These are phyloP conservation scores for Candida awuae DNA, from an alignment of 805 yeast species.

Conservation along the genomic window DNA sequence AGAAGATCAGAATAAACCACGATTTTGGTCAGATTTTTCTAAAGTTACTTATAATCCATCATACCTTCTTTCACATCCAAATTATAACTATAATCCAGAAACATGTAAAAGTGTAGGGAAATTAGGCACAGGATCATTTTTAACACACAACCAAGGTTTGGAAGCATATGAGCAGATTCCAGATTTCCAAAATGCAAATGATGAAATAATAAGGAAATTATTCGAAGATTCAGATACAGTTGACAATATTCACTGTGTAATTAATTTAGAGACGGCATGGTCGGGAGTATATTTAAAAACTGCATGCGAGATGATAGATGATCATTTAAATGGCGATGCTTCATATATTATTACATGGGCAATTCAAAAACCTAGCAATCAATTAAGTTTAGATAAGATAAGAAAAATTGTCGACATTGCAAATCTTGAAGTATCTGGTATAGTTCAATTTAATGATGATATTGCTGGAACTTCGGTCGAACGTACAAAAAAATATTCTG, in stretches of 20 bases:
- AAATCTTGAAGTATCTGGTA: constrained; percentile 1
- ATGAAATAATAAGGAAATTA: constrained; percentile 47
- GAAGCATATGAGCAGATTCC: constrained; percentile 44
- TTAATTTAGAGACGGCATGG: constrained; percentile 79
- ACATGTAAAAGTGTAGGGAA: constrained; percentile 17
- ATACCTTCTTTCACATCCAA: constrained; percentile 42
- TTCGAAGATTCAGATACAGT: constrained; percentile 72
- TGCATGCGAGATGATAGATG: constrained; percentile 24
- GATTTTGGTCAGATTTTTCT: constrained; percentile 70
- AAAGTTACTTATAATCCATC: constrained; percentile 59
- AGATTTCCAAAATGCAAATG: constrained; percentile 40
- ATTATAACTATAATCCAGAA: constrained; percentile 51
- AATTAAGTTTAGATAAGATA: constrained; percentile 7
- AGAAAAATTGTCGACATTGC: constrained; percentile 3
- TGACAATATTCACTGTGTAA: constrained; percentile 59
- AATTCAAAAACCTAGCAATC: constrained; percentile 1
- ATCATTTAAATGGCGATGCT: constrained; percentile 11
- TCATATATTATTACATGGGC: constrained; percentile 10
- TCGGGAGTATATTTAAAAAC: constrained; percentile 58
- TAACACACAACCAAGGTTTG: constrained; percentile 46
- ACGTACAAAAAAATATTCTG: constrained; percentile 10
- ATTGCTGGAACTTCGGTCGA: neutral
- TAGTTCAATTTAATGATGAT: neutral
- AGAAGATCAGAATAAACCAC: constrained; percentile 37
- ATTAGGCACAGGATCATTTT: constrained; percentile 34